Percentiles rank a stretch among this genome's conserved stretches.
These are phyloP conservation scores for Dioscorea dumetorum DNA, from an alignment of 106 monocot genomes.

Conservation along the genomic window DNA sequence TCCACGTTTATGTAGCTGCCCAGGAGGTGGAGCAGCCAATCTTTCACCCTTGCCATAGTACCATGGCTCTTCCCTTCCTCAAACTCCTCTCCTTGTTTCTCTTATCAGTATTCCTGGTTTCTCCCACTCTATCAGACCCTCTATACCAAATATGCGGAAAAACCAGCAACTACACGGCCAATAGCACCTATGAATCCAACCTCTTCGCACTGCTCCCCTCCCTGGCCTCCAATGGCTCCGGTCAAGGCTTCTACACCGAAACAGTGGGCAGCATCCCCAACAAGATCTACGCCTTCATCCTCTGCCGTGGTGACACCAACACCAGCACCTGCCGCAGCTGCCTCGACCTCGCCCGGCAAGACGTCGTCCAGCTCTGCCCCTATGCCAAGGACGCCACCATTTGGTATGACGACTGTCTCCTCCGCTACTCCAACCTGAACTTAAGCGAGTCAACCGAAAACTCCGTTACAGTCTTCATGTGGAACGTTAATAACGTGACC, in stretches of 20 bases:
- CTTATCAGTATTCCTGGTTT: too few species aligned
- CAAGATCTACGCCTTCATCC: constrained; percentile 20
- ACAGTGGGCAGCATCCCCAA: constrained; percentile 9
- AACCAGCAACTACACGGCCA: constrained; percentile 12
- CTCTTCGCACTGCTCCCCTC: neutral
- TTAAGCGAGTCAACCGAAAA: neutral
- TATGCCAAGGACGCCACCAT: constrained; percentile 7
- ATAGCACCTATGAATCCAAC: constrained; percentile 11
- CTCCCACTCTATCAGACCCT: too few species aligned
- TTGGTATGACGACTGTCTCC: constrained; percentile 20
- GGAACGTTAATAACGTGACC: constrained; percentile 11
- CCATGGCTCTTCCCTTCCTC: too few species aligned
- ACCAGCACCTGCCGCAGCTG: constrained; percentile 18
- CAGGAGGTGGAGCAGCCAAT: too few species aligned
- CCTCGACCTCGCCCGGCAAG: constrained; percentile 7
- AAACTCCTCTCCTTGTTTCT: too few species aligned
- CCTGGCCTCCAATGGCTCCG: neutral
- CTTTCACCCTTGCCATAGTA: too few species aligned
- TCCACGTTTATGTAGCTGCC: too few species aligned
- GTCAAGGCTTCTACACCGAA: neutral
- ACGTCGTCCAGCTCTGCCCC: constrained; percentile 13
- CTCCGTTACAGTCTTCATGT: neutral
- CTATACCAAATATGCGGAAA: neutral
- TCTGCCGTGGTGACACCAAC: constrained; percentile 40
- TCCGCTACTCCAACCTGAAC: constrained; percentile 1